Base-by-base conservation (phyloP, 805 yeast species). In the Candida ponderosae region DNA sequence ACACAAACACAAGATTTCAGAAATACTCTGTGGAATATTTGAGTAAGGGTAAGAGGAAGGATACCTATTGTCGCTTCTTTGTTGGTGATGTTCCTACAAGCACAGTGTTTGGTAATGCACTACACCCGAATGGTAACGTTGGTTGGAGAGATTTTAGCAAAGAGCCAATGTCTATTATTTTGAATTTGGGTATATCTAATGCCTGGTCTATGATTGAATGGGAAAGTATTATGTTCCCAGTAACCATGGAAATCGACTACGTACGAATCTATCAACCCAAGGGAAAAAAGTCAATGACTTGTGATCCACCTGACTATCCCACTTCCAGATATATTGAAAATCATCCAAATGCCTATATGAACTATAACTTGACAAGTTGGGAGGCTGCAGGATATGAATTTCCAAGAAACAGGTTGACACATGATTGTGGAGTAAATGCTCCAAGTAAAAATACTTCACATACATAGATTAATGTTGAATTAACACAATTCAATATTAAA, bases 161-260 rank as follows among this genome's bases (percentile, higher is more conserved):
- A 56, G 98, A 90, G 56, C 97, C 97, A 45, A 88, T 90, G 97
- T 72, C 95, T 2, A 72, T 90, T 42, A 63, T 90, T 46, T 53
- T 90, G 68, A 90, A 90, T 59, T 62, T 90, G 63, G 98, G 96
- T 68, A 65, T 90, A 37, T 89, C 97, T 14, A 82, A 80, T 51
- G 82, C 78, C 42, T 90, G 97, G 97, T 85, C 93, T 7, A 86
- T 84, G 59, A 90, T 90, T 43, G 90, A 88, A 62, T 90, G 96
- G 96, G 76, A 78, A 32, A 66, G 78, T 5, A 65, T 88, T 41
- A 62, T 62, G 33, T 90, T 90, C 74, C 98, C 98, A 2, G 74
- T 73, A 13, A 69, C 74, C 2, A 67, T 89, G 79, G 66, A 75
- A 40, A 63, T 90, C 32, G 97, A 90, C 58, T 85, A 82, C 51